phyloP scores from a whole-genome alignment of 441 rosid genomes.

The Geranium incanum region DNA sequence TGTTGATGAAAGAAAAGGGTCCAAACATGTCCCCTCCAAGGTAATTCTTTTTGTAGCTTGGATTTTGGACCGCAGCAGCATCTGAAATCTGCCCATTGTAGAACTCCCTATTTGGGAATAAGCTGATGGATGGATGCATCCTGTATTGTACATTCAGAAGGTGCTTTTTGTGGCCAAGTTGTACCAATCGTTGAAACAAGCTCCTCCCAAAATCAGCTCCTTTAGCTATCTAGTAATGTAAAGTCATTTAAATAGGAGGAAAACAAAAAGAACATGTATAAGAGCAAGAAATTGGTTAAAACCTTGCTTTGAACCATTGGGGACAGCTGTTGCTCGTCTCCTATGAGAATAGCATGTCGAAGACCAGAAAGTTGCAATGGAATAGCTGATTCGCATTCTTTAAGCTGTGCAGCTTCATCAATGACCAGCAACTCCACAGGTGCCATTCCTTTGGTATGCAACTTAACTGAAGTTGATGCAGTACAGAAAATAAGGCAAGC shows the following conservation, averaged over 20 bases:
- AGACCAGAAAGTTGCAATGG: constrained; percentile 20
- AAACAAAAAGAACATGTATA: not conserved
- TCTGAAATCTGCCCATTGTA: constrained; percentile 7
- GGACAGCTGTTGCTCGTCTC: constrained; percentile 1
- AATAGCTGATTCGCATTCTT: constrained; percentile 21
- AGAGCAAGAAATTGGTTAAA: not conserved
- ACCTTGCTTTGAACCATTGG: constrained; percentile 19
- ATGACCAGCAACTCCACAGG: constrained; percentile 14
- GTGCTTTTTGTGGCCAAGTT: not conserved
- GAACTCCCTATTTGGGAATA: constrained; percentile 2
- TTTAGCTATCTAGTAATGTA: constrained; percentile 4
- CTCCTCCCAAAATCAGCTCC: constrained; percentile 15
- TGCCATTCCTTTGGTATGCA: constrained; percentile 4
- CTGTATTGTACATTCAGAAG: constrained; percentile 13
- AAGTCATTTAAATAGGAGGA: not conserved
- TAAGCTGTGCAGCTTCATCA: constrained; percentile 23
- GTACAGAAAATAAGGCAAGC: constrained; percentile 20
- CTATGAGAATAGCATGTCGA: constrained; percentile 10
- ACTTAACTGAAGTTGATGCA: constrained; percentile 13
- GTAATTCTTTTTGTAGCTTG: not conserved
- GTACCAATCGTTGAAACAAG: constrained; percentile 7
- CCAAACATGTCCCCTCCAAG: constrained; percentile 11
- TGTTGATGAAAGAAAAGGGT: constrained; percentile 3
- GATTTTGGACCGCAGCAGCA: not conserved
- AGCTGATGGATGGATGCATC: constrained; percentile 15